These are phyloP conservation scores for Sabuloglossum arenarium DNA, from an alignment of 495 filamentous ascomycete species.

Conservation along the genomic window DNA sequence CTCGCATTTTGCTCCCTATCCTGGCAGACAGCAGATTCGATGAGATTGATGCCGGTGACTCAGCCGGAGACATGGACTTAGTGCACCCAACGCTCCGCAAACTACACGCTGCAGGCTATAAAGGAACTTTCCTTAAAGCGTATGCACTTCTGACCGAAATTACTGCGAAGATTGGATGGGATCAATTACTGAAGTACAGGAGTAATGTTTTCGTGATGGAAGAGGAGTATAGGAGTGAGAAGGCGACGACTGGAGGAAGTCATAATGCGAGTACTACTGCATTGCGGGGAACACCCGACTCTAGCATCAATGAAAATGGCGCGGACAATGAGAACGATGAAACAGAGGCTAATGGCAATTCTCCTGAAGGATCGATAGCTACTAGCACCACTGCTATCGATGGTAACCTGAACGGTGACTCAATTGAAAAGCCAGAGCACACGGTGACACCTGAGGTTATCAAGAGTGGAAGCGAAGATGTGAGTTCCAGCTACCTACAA, in stretches of 20 bases:
- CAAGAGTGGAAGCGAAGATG: constrained; percentile 61
- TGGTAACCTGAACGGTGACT: constrained; percentile 14
- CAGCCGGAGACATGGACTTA: constrained; percentile 47
- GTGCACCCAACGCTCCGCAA: constrained; percentile 76
- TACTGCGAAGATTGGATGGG: constrained; percentile 90
- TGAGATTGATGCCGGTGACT: constrained; percentile 74
- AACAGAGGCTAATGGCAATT: constrained; percentile 21
- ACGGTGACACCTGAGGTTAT: constrained; percentile 64
- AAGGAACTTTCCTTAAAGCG: constrained; percentile 85
- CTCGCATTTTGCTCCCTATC: constrained; percentile 63
- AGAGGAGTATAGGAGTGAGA: constrained; percentile 88
- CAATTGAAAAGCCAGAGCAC: constrained; percentile 61
- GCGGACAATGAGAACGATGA: constrained; percentile 20
- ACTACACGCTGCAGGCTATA: constrained; percentile 69
- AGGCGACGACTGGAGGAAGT: constrained; percentile 37
- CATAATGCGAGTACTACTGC: constrained; percentile 59
- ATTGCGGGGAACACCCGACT: constrained; percentile 42
- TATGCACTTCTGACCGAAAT: constrained; percentile 89
- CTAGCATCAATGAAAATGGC: constrained; percentile 34
- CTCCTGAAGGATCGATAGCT: constrained; percentile 13
- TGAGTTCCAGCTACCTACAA: constrained; percentile 20
- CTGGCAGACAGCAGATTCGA: constrained; percentile 81
- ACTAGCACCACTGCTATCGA: constrained; percentile 10
- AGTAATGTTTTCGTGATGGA: constrained; percentile 99
- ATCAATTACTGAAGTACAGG: constrained; percentile 75